phyloP scores from a whole-genome alignment of 164 flowering plant species.

The Piper betle region DNA sequence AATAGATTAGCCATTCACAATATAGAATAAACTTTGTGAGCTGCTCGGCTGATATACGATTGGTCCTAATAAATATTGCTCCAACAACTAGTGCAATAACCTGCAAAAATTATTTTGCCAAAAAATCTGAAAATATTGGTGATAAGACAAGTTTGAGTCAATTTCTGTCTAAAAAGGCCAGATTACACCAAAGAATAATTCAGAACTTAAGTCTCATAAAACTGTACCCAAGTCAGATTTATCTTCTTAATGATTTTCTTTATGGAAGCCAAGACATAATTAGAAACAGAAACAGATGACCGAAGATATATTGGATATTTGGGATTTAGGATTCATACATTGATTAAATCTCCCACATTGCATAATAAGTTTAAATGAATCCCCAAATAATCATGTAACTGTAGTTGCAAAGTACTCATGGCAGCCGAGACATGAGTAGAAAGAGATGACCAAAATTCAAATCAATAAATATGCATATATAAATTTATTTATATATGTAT shows the following conservation, averaged over 20 bases:
- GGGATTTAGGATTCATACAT: too few relatives aligned
- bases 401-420: too few relatives aligned
- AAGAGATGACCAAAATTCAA: not conserved
- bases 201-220: too few relatives aligned
- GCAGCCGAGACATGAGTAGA: too few relatives aligned
- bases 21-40: constrained; percentile 87
- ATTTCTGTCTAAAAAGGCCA: not conserved
- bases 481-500: too few relatives aligned
- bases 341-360: too few relatives aligned
- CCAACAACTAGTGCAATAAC: constrained; percentile 83
- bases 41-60: constrained; percentile 80
- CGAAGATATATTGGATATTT: too few relatives aligned
- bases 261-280: not conserved
- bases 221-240: not conserved
- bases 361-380: too few relatives aligned
- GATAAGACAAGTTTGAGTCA: not conserved
- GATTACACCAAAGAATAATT: too few relatives aligned
- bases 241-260: not conserved
- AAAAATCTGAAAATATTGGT: not conserved
- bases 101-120: constrained; percentile 26
- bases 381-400: too few relatives aligned
- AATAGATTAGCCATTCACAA: constrained; percentile 86
- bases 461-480: too few relatives aligned
- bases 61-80: constrained; percentile 67
- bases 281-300: too few relatives aligned